These are phyloP conservation scores for Paecilomyces formosus DNA, from an alignment of 2,329 filamentous ascomycete genomes.

Conservation along the genomic window DNA sequence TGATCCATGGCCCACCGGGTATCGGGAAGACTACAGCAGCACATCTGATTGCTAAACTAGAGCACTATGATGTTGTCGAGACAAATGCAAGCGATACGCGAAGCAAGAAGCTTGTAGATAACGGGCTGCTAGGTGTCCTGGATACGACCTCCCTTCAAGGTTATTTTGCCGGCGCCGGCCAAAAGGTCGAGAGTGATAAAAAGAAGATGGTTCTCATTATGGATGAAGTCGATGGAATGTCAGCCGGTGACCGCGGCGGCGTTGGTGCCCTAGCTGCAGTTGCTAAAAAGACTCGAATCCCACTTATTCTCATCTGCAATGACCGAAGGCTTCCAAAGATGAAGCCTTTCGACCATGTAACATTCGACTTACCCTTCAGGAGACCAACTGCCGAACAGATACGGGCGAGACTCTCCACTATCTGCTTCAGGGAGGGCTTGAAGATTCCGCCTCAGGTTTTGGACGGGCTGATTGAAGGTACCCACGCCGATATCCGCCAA, in stretches of 20 bases:
- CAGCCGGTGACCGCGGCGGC: slow-evolving; percentile 88
- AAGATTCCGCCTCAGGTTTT: slow-evolving; percentile 78
- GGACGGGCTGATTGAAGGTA: slow-evolving; percentile 91
- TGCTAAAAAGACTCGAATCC: slow-evolving; percentile 90
- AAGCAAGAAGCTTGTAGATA: slow-evolving; percentile 93
- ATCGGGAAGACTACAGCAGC: slow-evolving; percentile 98
- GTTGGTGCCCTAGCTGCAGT: slow-evolving; percentile 90
- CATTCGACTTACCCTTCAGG: slow-evolving; percentile 79
- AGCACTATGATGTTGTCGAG: slow-evolving; percentile 89
- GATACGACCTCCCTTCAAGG: slow-evolving; percentile 89
- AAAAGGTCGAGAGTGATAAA: slow-evolving; percentile 70
- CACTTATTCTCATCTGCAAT: slow-evolving; percentile 96
- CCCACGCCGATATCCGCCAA: slow-evolving; percentile 90
- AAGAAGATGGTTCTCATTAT: slow-evolving; percentile 96
- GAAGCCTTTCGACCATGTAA: slow-evolving; percentile 89
- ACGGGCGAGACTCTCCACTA: slow-evolving; percentile 85
- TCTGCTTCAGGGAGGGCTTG: slow-evolving; percentile 83
- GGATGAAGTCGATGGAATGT: slow-evolving; percentile 99
- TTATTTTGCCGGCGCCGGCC: slow-evolving; percentile 78
- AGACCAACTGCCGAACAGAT: slow-evolving; percentile 88
- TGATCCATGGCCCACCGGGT: slow-evolving; percentile 89
- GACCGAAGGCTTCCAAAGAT: slow-evolving; percentile 90
- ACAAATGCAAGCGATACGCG: slow-evolving; percentile 92
- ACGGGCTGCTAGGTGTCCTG: slow-evolving; percentile 78
- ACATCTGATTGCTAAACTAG: slow-evolving; percentile 84